Evolutionary conservation across 305 asterid genomes (phyloP), one percentile per base, ranked within the genome.

Genomic region (Stenogyne calaminthoides): DNA sequence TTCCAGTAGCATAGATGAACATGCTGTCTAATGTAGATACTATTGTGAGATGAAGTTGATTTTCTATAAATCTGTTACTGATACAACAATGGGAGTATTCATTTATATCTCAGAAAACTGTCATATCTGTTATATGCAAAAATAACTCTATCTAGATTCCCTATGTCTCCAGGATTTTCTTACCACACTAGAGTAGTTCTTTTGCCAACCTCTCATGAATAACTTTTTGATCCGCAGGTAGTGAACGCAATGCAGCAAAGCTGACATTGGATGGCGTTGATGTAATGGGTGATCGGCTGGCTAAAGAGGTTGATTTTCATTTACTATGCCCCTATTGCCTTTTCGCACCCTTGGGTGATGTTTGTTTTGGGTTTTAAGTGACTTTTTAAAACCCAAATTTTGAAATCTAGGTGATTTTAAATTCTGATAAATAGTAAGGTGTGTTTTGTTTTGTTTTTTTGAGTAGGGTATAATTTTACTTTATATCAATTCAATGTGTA

Each of bases 261-360:
- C 83, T 84, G 77, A 75, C 97, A 7, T 77, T 91, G 75, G 96
- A 91, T 82, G 97, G 97, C 6, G 94, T 91, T 72, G 97, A 91
- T 76, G 87, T 91, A 66, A 91, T 89, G 97, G 97, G 97, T 27
- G 91, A 89, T 73, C 87, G 97, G 58, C 76, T 95, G 77, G 87
- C 91, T 59, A 88, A 80, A 82, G 99, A 95, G 98, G 99, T 95
- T 72, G 76, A 69, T 63, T 72, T 76, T 57, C 62, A n/a, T 80
- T 73, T 69, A 67, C 67, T 65, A 49, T 36, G 49, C 64, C 58
- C 22, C 52, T 39, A 20, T 62, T 73, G 68, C 65, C 22, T 59
- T 58, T 69, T 73, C 71, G 14, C 32, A 54, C 27, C 67, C 47
- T 58, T 32, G 7, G 7, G 36, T 4, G 36, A 32, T 32, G 6